Conservation (phyloP, 2,329 filamentous ascomycete genomes). For the Dactylellina sp. region DNA sequence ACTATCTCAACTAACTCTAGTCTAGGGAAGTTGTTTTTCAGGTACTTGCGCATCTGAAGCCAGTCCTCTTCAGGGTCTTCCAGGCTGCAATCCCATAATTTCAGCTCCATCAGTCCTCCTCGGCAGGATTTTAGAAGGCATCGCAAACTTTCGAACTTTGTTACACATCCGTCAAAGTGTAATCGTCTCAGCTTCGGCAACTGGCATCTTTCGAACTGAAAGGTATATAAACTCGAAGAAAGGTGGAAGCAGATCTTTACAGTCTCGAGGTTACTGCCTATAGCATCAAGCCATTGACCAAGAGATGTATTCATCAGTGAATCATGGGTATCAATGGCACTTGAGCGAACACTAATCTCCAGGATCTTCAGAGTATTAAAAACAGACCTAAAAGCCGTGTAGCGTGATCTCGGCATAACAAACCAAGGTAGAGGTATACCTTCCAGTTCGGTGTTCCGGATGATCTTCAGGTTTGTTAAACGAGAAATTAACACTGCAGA, state of each 20-base stretch:
- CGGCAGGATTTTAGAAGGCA: not conserved
- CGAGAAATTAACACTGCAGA: not conserved
- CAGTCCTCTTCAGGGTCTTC: not conserved
- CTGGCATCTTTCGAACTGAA: no score
- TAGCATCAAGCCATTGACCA: not conserved
- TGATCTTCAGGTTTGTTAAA: not conserved
- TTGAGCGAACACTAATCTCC: not conserved
- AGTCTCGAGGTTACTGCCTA: not conserved
- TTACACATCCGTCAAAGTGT: not conserved
- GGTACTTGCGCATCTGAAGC: slow-evolving; percentile 2
- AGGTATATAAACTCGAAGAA: no score
- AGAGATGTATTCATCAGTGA: not conserved
- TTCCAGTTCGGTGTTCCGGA: not conserved
- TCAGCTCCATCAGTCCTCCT: not conserved
- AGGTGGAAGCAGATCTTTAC: not conserved
- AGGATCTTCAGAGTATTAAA: not conserved
- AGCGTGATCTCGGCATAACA: not conserved
- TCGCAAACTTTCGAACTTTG: not conserved
- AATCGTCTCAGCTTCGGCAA: not conserved
- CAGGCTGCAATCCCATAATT: not conserved
- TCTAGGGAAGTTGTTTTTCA: not conserved
- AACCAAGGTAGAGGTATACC: not conserved
- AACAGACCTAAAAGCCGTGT: not conserved
- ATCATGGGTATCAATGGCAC: not conserved
- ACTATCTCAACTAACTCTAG: no score